Evolutionary conservation across 305 asterid species (phyloP), one percentile per base, ranked within the genome.

Genomic region (Fraxinus ornus): DNA sequence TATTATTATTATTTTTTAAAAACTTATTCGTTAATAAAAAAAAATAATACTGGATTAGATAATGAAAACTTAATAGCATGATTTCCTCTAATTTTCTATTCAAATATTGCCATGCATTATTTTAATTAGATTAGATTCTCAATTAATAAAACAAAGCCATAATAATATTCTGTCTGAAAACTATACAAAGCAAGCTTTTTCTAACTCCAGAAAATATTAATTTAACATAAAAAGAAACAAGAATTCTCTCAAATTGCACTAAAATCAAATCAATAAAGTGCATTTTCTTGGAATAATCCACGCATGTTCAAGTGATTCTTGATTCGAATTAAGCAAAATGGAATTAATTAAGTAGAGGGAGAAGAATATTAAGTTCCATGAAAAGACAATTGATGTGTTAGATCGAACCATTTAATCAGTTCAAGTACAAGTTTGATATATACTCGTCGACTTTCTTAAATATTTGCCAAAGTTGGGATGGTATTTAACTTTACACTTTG

Each of bases 371-470:
- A 55, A 76, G 30, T 32, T 52, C 79, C 57, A 75, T 19, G 83
- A 83, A 75, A 86, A 72, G 84, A 80, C 82, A 64, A 80, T 64
- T 80, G 83, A 64, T 41, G 10, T 82, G 64, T 79, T 78, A 26
- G 26, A 83, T 19, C 75, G 52, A 57, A 75, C 52, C 17, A 41
- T 41, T 41, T 41, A 41, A 37, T 37, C 44, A 8, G 2, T 37
- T 7, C 44, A 36, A 36, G 41, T 36, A 37, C 44, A 37, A 9
- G 17, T 41, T 41, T 41, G 52, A 7, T 37, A 36, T 6, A 10
- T 41, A 10, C 81, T 52, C 15, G 77, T 82, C 72, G 33, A 52
- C 80, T 73, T 81, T 79, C 84, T 76, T 76, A 85, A 81, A 78
- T 37, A 32, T 77, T 41, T 76, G 55, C 87, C 79, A 24, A 82